Evolutionary conservation across 805 yeast genomes (phyloP).

Genomic region (Saturnispora dispora): DNA sequence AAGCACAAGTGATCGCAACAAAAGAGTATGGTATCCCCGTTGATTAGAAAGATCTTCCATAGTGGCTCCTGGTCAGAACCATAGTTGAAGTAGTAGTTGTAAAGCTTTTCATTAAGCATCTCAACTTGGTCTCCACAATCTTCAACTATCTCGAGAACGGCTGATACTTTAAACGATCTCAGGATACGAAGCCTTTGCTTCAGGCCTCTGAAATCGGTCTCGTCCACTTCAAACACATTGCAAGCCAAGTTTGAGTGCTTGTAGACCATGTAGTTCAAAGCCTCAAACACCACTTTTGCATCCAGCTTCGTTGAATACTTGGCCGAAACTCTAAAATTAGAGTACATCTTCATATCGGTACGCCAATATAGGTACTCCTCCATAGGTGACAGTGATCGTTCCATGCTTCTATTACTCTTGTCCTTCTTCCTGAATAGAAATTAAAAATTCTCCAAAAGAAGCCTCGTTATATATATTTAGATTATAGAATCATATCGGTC

Average conservation of each 20-base stretch:
- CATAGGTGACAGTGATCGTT: background rate
- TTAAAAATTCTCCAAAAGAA: background rate
- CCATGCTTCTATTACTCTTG: background rate
- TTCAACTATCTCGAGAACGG: conserved; percentile 15
- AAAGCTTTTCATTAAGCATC: conserved; percentile 3
- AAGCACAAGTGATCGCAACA: conserved; percentile 26
- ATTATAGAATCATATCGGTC: background rate
- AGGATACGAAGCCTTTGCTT: background rate
- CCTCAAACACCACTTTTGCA: conserved; percentile 4
- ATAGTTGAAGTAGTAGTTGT: background rate
- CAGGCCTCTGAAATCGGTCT: background rate
- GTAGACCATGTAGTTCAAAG: conserved; percentile 9
- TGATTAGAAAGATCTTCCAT: conserved; percentile 14
- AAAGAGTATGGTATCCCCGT: conserved; percentile 12
- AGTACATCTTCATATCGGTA: background rate
- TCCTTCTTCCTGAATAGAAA: background rate
- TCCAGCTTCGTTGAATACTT: conserved; percentile 1
- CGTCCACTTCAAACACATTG: background rate
- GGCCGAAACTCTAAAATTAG: conserved; percentile 7
- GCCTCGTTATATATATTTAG: background rate
- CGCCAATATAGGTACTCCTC: conserved; percentile 8
- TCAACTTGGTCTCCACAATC: conserved; percentile 1
- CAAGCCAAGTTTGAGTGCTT: background rate
- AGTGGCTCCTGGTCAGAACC: conserved; percentile 8
- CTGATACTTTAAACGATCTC: conserved; percentile 8